These are phyloP conservation scores for Apiospora sp. DNA, from an alignment of 2,329 filamentous ascomycete species.

Conservation along the genomic window DNA sequence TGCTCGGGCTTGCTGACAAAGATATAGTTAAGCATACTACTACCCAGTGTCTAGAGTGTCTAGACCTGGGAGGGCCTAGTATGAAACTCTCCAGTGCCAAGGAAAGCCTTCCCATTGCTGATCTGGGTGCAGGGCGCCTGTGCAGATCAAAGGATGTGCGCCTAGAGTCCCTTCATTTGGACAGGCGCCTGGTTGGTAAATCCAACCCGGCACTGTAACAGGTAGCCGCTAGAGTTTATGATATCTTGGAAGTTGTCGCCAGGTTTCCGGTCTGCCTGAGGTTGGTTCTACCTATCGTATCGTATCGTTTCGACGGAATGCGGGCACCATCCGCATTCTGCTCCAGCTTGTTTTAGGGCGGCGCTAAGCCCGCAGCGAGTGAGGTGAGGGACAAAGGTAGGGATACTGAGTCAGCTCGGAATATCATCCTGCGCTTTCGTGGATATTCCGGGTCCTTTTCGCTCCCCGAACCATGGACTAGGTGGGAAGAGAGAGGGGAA, in stretches of 20 bases:
- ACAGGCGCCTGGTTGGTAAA: neutral
- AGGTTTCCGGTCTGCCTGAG: neutral
- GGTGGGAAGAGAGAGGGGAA: neutral
- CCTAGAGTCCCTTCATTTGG: neutral
- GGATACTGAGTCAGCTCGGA: slow-evolving; percentile 18
- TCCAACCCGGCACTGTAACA: neutral
- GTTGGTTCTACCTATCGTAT: neutral
- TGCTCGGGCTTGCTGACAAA: slow-evolving; percentile 1
- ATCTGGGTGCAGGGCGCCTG: neutral
- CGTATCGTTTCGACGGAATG: neutral
- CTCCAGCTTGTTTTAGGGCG: slow-evolving; percentile 5
- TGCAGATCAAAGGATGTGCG: neutral
- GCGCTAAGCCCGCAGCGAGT: slow-evolving; percentile 7
- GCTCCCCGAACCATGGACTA: neutral
- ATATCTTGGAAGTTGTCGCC: neutral
- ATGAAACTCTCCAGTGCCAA: slow-evolving; percentile 9
- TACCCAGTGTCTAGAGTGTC: neutral
- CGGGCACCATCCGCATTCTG: slow-evolving; percentile 9
- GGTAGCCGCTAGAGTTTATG: slow-evolving; percentile 12
- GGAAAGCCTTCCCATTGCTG: neutral
- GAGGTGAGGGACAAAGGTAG: slow-evolving; percentile 6
- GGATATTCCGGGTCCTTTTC: neutral
- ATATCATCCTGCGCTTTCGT: neutral
- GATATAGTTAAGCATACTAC: slow-evolving; percentile 19
- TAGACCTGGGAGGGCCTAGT: neutral